Percentiles rank a stretch among this genome's conserved stretches.
Conservation (phyloP, 352 stramenopile genomes). For the Pythium periplocum region DNA sequence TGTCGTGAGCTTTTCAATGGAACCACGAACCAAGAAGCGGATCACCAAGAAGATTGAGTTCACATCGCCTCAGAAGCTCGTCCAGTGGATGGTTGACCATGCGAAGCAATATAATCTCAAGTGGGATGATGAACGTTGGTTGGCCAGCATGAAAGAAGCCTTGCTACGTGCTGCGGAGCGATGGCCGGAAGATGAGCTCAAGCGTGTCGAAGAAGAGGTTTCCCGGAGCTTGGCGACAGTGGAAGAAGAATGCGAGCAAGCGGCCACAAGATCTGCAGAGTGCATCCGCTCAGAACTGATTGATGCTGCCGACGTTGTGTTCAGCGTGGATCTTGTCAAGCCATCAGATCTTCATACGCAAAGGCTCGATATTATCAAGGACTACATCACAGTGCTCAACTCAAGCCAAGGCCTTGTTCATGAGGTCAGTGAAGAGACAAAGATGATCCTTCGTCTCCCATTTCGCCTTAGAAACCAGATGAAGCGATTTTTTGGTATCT, state of each 20-base stretch:
- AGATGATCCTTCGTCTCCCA: constrained; percentile 9
- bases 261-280: constrained; percentile 15
- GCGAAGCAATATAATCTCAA: constrained; percentile 22
- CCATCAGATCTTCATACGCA: too few relatives aligned
- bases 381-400: too few relatives aligned
- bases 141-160: neutral
- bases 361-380: too few relatives aligned
- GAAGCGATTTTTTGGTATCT: constrained; percentile 12
- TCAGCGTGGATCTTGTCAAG: too few relatives aligned
- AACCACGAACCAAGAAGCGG: neutral
- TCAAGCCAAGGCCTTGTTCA: too few relatives aligned
- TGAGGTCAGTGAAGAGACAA: too few relatives aligned
- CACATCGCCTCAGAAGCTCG: neutral
- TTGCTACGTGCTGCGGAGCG: constrained; percentile 17
- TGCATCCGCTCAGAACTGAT: constrained; percentile 18
- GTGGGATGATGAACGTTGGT: constrained; percentile 8
- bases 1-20: neutral
- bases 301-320: too few relatives aligned
- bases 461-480: constrained; percentile 28
- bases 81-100: constrained; percentile 13
- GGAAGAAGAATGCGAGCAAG: constrained; percentile 18
- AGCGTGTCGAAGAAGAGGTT: constrained; percentile 17
- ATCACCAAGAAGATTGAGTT: neutral
- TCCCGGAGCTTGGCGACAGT: constrained; percentile 14
- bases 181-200: constrained; percentile 23